phyloP scores from a whole-genome alignment of 208 protist species.

The Trypanosoma scelopori region DNA sequence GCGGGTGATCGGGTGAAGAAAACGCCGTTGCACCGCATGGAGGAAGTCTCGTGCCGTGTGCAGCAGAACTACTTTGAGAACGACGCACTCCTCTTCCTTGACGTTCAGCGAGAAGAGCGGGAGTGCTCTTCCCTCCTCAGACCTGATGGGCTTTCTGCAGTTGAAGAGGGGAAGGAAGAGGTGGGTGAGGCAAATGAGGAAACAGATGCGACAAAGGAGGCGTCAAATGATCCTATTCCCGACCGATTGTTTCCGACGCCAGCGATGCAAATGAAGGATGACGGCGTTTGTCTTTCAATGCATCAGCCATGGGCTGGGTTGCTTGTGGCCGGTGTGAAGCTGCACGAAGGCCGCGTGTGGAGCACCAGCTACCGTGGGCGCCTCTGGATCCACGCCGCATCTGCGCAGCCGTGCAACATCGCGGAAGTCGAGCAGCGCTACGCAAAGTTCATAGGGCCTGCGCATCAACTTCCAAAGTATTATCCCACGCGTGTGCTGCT shows the following conservation, averaged over 20 bases:
- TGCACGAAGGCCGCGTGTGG: slow-evolving; percentile 90
- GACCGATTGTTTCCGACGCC: slow-evolving; percentile 35
- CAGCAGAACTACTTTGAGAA: slow-evolving; percentile 89
- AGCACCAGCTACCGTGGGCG: slow-evolving; percentile 78
- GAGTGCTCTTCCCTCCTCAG: slow-evolving; percentile 10
- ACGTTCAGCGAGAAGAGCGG: slow-evolving; percentile 26
- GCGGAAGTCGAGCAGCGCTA: slow-evolving; percentile 76
- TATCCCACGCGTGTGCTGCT: slow-evolving; percentile 90
- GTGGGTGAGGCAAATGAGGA: slow-evolving; percentile 15
- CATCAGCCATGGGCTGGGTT: slow-evolving; percentile 93
- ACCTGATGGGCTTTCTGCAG: slow-evolving; percentile 24
- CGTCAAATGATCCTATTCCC: background rate
- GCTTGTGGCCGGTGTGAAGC: slow-evolving; percentile 91
- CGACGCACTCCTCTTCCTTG: slow-evolving; percentile 59
- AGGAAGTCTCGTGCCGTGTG: slow-evolving; percentile 75
- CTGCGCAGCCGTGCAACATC: slow-evolving; percentile 64
- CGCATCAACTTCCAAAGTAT: slow-evolving; percentile 71
- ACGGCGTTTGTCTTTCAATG: slow-evolving; percentile 89
- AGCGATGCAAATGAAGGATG: slow-evolving; percentile 70
- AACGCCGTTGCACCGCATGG: slow-evolving; percentile 25
- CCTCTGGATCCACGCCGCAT: slow-evolving; percentile 91
- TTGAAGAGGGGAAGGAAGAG: slow-evolving; percentile 3
- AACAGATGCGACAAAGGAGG: background rate
- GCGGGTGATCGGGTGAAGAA: slow-evolving; percentile 11
- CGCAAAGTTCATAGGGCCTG: slow-evolving; percentile 46